Base-by-base conservation (phyloP, 148 eudicot species). In the Rhododendron ferrugineum region DNA sequence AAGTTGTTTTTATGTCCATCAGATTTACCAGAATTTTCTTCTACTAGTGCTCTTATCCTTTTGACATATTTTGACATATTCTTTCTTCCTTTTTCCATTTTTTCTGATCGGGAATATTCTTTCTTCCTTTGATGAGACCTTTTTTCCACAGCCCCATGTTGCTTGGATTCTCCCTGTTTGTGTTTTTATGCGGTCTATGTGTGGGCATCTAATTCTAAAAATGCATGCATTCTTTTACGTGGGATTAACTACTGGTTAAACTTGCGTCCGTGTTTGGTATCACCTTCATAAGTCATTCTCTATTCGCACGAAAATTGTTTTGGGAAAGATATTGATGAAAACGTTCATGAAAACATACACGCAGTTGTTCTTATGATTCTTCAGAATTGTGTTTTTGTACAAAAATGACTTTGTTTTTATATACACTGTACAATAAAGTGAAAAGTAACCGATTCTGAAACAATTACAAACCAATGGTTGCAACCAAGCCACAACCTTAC, bases 91-190 rank as follows among this genome's bases (percentile, higher is more conserved):
- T 79, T 87, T 58, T 20, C 22, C 1, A 2, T 5, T 58, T 22
- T 22, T 58, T 15, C 16, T 22, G 64, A 58, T 54, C 60, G 23
- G 64, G 26, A 58, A 66, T 83, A 87, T 79, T 83, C 78, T 62
- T 46, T 66, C 52, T 79, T 66, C 37, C 79, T 68, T 83, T 83
- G 74, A 37, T 32, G 6, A 70, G 28, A 78, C 68, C 74, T 83
- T 79, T 87, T 78, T 78, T 78, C 77, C 28, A 36, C 70, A n/a
- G 72, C 85, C 86, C 83, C 86, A 83, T 84, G 60, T 87, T 87
- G 80, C 82, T 77, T 78, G 47, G 83, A 87, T 87, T 78, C 86
- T 68, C 37, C 40, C 32, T 54, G 26, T 79, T 11, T 52, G 40
- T 32, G 37, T 13, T 30, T 32, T 14, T 70, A 5, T 14, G 75